Base-by-base conservation (phyloP, 192 early-diverging fungal genomes). In the Podila verticillata region DNA sequence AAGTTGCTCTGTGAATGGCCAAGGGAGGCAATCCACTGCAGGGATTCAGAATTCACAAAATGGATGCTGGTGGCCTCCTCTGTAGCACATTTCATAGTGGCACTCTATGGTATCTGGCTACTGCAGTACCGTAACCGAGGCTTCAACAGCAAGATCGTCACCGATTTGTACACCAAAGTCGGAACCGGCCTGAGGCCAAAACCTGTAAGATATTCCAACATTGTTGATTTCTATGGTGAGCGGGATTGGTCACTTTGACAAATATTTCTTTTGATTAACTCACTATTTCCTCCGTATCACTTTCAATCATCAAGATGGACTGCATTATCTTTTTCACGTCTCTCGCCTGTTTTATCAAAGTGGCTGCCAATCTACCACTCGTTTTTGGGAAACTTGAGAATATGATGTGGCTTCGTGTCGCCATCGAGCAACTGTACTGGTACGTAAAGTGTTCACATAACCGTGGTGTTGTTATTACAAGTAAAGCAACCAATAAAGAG, bases 121-220 rank as follows among this genome's bases (percentile, higher is more conserved):
- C 66, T 80, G 4, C 12, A 34, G 5, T 80, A 80, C 61, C 57
- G 77, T 12, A 80, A 80, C 34, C 48, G 70, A n/a, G 77, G 77
- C 0, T 68, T 80, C 28, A 80, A 80, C 56, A 57, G 24, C 10
- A 72, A 63, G 61, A 68, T 80, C 39, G 34, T 80, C 4, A 72
- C 77, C 57, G 77, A 68, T 10, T 64, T 80, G 12, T 80, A 67
- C 24, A 64, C 28, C 12, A 68, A 68, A 60, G 70, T 80, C 26
- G 77, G 77, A 60, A 80, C 77, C 31, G 77, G 77, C 3, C 36
- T 80, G 9, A 49, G 70, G 24, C 77, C 77, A 6, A 80, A 72
- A 47, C 77, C 77, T 59, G 77, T 80, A 80, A 80, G 70, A 28
- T 13, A 0, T 48, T n/a, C 49, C n/a, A 20, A 22, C 49, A 51